Evolutionary conservation across 257 asterid genomes (phyloP).

Genomic region (Petrea volubilis): DNA sequence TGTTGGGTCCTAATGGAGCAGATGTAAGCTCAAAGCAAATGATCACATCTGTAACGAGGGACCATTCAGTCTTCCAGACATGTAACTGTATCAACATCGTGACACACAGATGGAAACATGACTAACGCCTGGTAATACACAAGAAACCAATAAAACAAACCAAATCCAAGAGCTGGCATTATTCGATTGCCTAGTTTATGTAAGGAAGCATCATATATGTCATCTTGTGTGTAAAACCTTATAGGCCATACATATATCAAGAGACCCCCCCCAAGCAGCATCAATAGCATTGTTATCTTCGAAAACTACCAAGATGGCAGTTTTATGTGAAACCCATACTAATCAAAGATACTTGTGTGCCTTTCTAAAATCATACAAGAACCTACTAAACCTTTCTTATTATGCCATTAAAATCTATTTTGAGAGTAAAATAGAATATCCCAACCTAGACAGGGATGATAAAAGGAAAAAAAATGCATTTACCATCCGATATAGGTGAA

Average conservation of each 20-base stretch:
- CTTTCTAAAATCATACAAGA: neutral
- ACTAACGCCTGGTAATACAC: slow-evolving; percentile 43
- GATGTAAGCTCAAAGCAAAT: slow-evolving; percentile 8
- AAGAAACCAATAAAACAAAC: neutral
- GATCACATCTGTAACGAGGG: slow-evolving; percentile 37
- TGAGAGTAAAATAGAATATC: slow-evolving; percentile 3
- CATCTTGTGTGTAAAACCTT: neutral
- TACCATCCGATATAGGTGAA: slow-evolving; percentile 34
- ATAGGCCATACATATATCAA: slow-evolving; percentile 9
- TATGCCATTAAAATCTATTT: too few species aligned
- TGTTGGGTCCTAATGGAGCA: slow-evolving; percentile 38
- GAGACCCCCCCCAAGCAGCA: slow-evolving; percentile 26
- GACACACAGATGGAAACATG: slow-evolving; percentile 27
- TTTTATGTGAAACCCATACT: neutral
- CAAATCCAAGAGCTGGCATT: neutral
- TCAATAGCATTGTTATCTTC: neutral
- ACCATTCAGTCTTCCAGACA: slow-evolving; percentile 27
- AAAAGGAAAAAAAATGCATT: neutral
- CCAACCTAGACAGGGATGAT: slow-evolving; percentile 43
- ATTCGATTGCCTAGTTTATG: slow-evolving; percentile 2
- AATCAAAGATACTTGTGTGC: neutral
- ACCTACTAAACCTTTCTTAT: neutral
- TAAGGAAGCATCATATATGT: slow-evolving; percentile 22
- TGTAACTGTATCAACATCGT: slow-evolving; percentile 35
- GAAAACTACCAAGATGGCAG: neutral